phyloP scores from a whole-genome alignment of 371 early-diverging fungal species.

The Nematocida sp. region DNA sequence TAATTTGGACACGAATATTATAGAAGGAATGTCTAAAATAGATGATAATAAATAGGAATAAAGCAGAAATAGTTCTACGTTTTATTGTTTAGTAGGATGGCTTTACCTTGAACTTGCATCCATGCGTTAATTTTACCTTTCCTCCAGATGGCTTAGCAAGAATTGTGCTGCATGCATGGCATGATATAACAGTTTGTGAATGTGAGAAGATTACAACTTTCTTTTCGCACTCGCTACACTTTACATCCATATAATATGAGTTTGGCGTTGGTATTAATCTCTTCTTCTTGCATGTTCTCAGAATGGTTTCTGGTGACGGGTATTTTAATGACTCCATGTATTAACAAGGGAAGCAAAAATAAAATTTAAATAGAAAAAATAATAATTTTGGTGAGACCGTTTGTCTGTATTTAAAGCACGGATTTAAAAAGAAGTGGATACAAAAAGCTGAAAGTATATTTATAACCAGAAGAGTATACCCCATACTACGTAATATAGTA shows the following conservation, averaged over 20 bases:
- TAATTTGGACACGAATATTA: conserved; percentile 52
- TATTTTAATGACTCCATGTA: conserved; percentile 80
- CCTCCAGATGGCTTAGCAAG: conserved; percentile 98
- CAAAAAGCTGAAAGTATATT: too few species aligned
- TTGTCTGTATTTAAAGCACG: too few species aligned
- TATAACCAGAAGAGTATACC: too few species aligned
- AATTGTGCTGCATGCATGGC: conserved; percentile 86
- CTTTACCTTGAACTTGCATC: conserved; percentile 62
- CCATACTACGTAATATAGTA: too few species aligned
- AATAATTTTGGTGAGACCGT: too few species aligned
- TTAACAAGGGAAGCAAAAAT: conserved; percentile 39
- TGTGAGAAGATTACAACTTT: conserved; percentile 96
- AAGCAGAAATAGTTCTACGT: conserved; percentile 16
- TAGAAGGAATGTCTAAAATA: conserved; percentile 47
- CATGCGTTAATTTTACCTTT: conserved; percentile 73
- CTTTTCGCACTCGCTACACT: conserved; percentile 89
- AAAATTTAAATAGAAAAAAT: conserved; percentile 32
- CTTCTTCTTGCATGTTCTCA: conserved; percentile 94
- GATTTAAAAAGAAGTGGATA: too few species aligned
- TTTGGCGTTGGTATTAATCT: conserved; percentile 94
- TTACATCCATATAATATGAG: conserved; percentile 99
- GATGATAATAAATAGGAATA: conserved; percentile 13
- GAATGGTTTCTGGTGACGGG: conserved; percentile 86
- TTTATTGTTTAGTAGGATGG: conserved; percentile 44
- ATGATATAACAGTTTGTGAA: conserved; percentile 92